Evolutionary conservation across 441 rosid genomes (phyloP).

Genomic region (Pelargonium australe): DNA sequence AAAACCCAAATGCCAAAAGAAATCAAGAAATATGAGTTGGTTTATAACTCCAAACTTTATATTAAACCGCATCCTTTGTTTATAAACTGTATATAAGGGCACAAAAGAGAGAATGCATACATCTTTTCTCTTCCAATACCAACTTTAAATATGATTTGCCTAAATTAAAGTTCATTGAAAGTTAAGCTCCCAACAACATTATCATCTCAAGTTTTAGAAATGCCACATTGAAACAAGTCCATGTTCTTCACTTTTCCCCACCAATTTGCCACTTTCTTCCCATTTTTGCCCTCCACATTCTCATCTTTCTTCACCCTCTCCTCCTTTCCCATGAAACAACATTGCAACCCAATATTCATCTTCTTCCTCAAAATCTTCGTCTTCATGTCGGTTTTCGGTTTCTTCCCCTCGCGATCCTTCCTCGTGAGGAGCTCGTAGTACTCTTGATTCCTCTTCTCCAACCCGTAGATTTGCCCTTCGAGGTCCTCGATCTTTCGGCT

Average conservation of each 20-base stretch:
- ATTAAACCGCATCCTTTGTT: no score
- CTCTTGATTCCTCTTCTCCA: constrained; percentile 46
- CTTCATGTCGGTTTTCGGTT: not conserved
- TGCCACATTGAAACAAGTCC: constrained; percentile 34
- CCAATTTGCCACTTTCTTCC: constrained; percentile 25
- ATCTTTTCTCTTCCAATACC: no score
- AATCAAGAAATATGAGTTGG: no score
- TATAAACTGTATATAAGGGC: no score
- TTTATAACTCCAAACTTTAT: no score
- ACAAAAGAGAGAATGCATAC: no score
- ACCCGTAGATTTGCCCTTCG: constrained; percentile 34
- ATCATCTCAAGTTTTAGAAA: not conserved
- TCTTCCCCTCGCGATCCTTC: constrained; percentile 7
- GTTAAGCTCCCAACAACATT: no score
- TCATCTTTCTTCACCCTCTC: constrained; percentile 16
- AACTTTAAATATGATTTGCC: no score
- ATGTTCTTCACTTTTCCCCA: constrained; percentile 36
- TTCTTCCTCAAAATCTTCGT: not conserved
- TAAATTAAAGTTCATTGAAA: no score
- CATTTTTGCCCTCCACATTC: constrained; percentile 1
- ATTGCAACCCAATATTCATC: constrained; percentile 13
- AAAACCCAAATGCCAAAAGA: no score
- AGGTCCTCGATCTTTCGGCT: constrained; percentile 36
- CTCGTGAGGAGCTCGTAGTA: constrained; percentile 25
- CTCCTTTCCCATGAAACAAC: constrained; percentile 22